Base-by-base conservation (phyloP, 2,329 filamentous ascomycete species). In the Trichoderma koningiopsis region DNA sequence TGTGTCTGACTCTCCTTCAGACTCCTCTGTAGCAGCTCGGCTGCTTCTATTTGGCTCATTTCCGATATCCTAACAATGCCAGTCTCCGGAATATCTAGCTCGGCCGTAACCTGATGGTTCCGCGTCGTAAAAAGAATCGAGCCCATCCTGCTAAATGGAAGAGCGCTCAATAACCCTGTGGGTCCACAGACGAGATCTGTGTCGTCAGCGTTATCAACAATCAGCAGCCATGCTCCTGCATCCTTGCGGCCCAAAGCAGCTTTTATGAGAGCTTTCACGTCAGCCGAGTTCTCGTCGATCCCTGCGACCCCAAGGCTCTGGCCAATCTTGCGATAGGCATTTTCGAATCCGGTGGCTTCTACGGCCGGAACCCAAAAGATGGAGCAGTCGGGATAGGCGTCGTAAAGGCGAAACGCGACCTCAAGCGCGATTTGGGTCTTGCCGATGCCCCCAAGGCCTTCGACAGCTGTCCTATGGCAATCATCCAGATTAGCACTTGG, bases 181-280 rank as follows among this genome's bases (percentile, higher is more conserved):
- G 69, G 16, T 29, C 71, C 71, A 40, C 76, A 75, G 1, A 81
- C 63, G 1, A 82, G 68, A 0, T 77, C 68, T 5, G 59, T 56
- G 66, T 84, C 80, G 67, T 84, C 81, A 13, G 79, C 80, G 63
- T 83, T 84, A 68, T 85, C 82, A 27, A 85, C 60, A 53, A 85
- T 73, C 49, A 84, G 68, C 1, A 84, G 73, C 83, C 81, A 84
- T 70, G 2, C 76, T 74, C 2, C 56, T 69, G 27, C 47, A 68
- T 5, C 70, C 65, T 6, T 71, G 40, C 40, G 63, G 43, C 75
- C 78, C 1, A 84, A 70, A 19, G 71, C 72, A 3, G 49, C 52
- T 49, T 80, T 80, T 8, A 84, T 77, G 1, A 81, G 74, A 13
- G 43, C n/a, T 56, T 77, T 81, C 2, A 81, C 62, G 68, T 84